phyloP scores from a whole-genome alignment of 2,329 filamentous ascomycete genomes.

The Penicillium griseofulvum region DNA sequence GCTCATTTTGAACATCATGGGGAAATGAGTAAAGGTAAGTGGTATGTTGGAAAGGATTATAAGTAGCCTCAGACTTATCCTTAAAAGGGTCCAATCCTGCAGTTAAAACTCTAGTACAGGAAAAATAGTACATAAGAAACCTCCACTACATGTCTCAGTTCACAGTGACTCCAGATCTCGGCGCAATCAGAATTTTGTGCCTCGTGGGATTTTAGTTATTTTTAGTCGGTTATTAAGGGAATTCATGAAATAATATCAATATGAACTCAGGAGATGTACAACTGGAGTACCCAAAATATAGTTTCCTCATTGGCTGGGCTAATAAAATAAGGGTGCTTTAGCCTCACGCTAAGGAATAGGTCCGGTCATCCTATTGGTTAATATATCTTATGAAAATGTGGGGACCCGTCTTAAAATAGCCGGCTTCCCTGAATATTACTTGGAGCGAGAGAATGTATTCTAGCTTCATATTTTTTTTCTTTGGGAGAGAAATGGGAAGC shows the following conservation, averaged over 20 bases:
- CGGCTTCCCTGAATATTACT: background rate
- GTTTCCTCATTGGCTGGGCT: background rate
- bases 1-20: background rate
- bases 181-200: slow-evolving; percentile 1
- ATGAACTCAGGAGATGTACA: background rate
- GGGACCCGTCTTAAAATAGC: slow-evolving; percentile 5
- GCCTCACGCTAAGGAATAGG: background rate
- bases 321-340: background rate
- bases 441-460: background rate
- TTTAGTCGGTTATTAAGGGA: background rate
- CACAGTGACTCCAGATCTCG: background rate
- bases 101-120: background rate
- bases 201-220: background rate
- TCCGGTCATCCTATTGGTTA: background rate
- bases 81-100: background rate
- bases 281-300: background rate
- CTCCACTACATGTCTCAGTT: slow-evolving; percentile 3
- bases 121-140: background rate
- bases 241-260: background rate
- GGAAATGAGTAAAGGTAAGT: background rate
- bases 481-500: background rate
- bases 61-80: background rate
- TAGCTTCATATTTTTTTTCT: background rate
- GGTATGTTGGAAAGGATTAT: background rate
- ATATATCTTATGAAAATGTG: background rate